Conservation (phyloP, 2,329 filamentous ascomycete species). For the Xenoacremonium recifei region DNA sequence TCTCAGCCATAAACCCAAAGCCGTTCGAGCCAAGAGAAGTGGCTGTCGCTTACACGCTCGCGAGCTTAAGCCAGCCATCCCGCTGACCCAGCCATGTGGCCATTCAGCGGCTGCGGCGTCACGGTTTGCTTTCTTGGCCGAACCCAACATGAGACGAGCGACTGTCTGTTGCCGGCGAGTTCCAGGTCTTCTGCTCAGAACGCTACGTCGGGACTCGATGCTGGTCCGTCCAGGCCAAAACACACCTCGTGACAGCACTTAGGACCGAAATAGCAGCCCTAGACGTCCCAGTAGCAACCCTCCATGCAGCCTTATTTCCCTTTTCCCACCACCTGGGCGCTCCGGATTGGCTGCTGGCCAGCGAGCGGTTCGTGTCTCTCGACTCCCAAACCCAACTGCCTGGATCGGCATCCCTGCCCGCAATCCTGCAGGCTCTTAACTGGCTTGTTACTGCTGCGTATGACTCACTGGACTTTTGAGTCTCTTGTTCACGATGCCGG, state of each 20-base stretch:
- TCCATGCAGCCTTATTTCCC: slow-evolving; percentile 16
- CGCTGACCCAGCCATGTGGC: too few species aligned
- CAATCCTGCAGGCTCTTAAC: slow-evolving; percentile 9
- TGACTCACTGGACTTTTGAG: slow-evolving; percentile 23
- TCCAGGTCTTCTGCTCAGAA: too few species aligned
- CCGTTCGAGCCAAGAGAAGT: too few species aligned
- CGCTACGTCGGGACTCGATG: too few species aligned
- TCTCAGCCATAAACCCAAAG: too few species aligned
- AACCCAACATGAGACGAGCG: slow-evolving; percentile 7
- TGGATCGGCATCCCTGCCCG: slow-evolving; percentile 23
- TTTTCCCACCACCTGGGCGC: not conserved
- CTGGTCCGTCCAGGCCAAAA: too few species aligned
- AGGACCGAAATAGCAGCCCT: not conserved
- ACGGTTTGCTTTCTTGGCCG: slow-evolving; percentile 8
- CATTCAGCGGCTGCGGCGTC: slow-evolving; percentile 17
- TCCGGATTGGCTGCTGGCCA: not conserved
- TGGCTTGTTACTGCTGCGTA: slow-evolving; percentile 4
- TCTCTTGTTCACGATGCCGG: slow-evolving; percentile 9
- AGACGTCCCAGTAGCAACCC: not conserved
- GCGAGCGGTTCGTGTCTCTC: slow-evolving; percentile 16
- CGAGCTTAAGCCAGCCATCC: too few species aligned
- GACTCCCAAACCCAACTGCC: slow-evolving; percentile 4
- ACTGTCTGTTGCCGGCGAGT: too few species aligned
- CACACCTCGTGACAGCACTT: not conserved
- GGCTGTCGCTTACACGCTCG: too few species aligned